phyloP scores from a whole-genome alignment of 768 basidiomycete species.

The Psilocybe azurescens region DNA sequence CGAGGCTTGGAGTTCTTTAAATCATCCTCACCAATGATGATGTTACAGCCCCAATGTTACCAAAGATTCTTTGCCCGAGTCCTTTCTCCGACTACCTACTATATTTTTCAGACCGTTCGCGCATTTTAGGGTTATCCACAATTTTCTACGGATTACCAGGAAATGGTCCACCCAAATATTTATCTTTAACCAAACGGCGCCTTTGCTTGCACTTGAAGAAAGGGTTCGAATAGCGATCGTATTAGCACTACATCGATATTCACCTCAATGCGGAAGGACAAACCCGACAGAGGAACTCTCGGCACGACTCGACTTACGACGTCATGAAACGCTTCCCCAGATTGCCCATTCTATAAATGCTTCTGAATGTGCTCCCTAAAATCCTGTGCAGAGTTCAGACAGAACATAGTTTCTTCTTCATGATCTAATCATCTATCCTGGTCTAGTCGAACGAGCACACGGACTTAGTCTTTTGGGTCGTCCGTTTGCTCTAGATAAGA shows the following conservation, averaged over 20 bases:
- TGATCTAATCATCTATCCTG: neutral
- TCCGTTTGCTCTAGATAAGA: neutral
- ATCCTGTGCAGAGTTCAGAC: neutral
- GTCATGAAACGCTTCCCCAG: conserved; percentile 6
- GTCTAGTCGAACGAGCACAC: neutral
- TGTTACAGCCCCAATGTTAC: neutral
- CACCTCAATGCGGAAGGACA: neutral
- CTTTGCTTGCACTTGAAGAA: too few species aligned
- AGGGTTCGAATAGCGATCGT: neutral
- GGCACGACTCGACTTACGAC: neutral
- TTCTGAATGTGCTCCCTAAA: neutral
- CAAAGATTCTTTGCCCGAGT: neutral
- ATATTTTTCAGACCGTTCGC: neutral
- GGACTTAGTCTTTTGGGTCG: neutral
- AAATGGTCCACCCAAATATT: too few species aligned
- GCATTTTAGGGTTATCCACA: neutral
- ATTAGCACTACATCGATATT: neutral
- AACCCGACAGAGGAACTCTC: neutral
- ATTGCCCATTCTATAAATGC: neutral
- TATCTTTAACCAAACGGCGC: too few species aligned
- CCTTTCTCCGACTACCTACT: neutral
- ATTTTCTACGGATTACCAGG: neutral
- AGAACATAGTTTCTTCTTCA: neutral
- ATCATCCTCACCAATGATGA: conserved; percentile 13
- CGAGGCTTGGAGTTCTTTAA: conserved; percentile 19